A percentile compares a stretch with the other conserved stretches of the same genome.
Evolutionary conservation across 1,139 yeast species (phyloP).

Genomic region (Debaryomycetaceae sp.): DNA sequence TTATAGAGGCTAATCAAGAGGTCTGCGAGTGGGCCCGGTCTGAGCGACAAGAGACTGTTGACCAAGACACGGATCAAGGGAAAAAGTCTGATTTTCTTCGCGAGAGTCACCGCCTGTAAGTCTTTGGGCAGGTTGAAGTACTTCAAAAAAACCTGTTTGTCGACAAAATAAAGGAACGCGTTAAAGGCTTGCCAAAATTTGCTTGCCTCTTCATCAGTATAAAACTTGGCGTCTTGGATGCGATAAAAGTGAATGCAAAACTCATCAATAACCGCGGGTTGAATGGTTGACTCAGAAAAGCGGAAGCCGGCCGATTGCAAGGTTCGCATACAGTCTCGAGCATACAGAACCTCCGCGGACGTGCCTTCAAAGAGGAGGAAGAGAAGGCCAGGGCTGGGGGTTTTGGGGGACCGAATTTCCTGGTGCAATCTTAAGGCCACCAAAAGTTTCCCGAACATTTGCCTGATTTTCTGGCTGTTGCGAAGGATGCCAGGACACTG

Average conservation of each 20-base stretch:
- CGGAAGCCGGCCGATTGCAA: no score
- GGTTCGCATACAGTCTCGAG: conserved; percentile 12
- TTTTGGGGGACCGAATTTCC: conserved; percentile 3
- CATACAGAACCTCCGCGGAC: conserved; percentile 36
- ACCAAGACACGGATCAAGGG: conserved; percentile 36
- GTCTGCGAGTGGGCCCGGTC: conserved; percentile 42
- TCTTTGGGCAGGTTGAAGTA: conserved; percentile 34
- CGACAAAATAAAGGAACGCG: conserved; percentile 29
- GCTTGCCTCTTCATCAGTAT: conserved; percentile 30
- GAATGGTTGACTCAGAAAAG: conserved; percentile 3
- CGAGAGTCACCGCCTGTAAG: conserved; percentile 29
- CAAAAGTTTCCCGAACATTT: conserved; percentile 2
- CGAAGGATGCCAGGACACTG: conserved; percentile 41
- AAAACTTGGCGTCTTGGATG: conserved; percentile 42
- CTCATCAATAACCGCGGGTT: conserved; percentile 39
- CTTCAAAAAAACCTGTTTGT: conserved; percentile 25
- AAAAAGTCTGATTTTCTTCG: conserved; percentile 27
- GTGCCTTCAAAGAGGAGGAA: conserved; percentile 45
- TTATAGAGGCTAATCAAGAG: conserved; percentile 36
- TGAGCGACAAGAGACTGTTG: conserved; percentile 39
- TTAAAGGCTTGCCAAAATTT: conserved; percentile 43
- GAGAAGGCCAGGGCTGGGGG: conserved; percentile 36
- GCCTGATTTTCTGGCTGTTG: conserved; percentile 18
- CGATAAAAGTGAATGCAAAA: conserved; percentile 37
- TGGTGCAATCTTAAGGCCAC: background rate